phyloP scores from a whole-genome alignment of 306 rosid species.

The Cucurbita ficifolia region DNA sequence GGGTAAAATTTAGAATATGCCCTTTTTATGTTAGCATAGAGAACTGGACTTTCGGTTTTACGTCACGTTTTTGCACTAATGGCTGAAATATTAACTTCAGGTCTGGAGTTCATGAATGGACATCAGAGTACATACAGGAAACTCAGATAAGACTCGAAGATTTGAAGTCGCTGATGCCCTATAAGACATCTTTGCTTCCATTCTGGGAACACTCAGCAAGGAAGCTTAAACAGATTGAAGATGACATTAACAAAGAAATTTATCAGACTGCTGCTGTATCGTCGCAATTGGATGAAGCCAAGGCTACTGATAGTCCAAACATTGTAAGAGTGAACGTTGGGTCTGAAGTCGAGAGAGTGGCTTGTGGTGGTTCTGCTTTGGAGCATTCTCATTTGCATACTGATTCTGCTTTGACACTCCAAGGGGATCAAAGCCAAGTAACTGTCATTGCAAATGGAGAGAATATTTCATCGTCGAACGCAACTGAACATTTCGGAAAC shows the following conservation, averaged over 20 bases:
- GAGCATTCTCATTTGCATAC: constrained; percentile 25
- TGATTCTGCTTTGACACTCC: constrained; percentile 9
- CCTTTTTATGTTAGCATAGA: background rate
- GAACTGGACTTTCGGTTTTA: background rate
- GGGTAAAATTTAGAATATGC: background rate
- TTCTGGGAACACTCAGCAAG: constrained; percentile 78
- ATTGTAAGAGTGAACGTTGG: constrained; percentile 13
- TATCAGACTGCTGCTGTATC: constrained; percentile 19
- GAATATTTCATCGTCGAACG: constrained; percentile 17
- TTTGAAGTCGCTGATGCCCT: constrained; percentile 46
- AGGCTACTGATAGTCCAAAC: constrained; percentile 19
- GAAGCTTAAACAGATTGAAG: constrained; percentile 55
- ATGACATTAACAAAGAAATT: constrained; percentile 35
- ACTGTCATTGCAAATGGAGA: background rate
- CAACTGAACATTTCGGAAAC: constrained; percentile 14
- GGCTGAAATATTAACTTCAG: constrained; percentile 27
- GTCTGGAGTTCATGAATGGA: constrained; percentile 27
- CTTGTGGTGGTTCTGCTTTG: constrained; percentile 14
- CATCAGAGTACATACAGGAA: constrained; percentile 49
- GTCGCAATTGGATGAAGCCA: constrained; percentile 17
- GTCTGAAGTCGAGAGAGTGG: constrained; percentile 21
- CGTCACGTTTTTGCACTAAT: background rate
- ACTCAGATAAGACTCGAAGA: constrained; percentile 76
- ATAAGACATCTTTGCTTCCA: constrained; percentile 60
- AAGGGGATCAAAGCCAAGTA: constrained; percentile 10